Evolutionary conservation across 202 grass and related monocot species (phyloP).

Genomic region (Panicum virgatum): DNA sequence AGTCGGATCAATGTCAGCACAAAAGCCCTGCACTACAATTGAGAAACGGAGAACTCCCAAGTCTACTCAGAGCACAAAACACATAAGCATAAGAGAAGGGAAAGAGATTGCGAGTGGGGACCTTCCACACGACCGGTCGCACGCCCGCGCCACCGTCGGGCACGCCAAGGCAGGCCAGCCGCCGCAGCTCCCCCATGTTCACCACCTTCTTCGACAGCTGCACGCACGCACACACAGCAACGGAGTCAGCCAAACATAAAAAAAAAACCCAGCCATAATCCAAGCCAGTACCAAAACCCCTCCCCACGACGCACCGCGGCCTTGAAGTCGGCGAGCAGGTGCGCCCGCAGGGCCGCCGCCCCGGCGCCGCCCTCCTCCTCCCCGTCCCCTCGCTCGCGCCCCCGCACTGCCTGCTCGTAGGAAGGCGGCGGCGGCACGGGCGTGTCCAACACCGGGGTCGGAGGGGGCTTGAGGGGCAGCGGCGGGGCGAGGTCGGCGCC

Average conservation of each 20-base stretch:
- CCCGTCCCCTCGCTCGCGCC: not conserved
- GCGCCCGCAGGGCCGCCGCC: constrained; percentile 39
- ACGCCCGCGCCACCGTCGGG: constrained; percentile 48
- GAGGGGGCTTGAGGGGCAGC: constrained; percentile 22
- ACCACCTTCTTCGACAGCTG: constrained; percentile 84
- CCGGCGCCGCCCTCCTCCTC: constrained; percentile 35
- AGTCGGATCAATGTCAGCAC: too few relatives aligned
- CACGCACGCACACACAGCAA: not conserved
- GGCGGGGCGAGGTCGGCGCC: constrained; percentile 42
- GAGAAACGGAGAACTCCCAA: not conserved
- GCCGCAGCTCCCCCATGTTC: constrained; percentile 80
- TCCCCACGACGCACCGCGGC: constrained; percentile 44
- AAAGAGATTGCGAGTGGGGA: constrained; percentile 54
- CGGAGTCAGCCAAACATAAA: not conserved
- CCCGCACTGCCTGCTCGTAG: constrained; percentile 39
- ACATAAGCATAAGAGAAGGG: not conserved
- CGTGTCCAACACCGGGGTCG: not conserved
- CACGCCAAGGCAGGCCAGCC: constrained; percentile 76
- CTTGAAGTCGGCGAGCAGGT: constrained; percentile 76
- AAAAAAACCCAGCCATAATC: not conserved
- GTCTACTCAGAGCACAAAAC: not conserved
- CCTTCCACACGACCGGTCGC: constrained; percentile 82
- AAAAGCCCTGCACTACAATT: not conserved
- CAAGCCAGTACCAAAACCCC: not conserved
- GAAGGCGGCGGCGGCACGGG: constrained; percentile 10